Percentiles rank a stretch among this genome's conserved stretches.
phyloP scores from a whole-genome alignment of 1,139 yeast species.

The Diutina catenulata region DNA sequence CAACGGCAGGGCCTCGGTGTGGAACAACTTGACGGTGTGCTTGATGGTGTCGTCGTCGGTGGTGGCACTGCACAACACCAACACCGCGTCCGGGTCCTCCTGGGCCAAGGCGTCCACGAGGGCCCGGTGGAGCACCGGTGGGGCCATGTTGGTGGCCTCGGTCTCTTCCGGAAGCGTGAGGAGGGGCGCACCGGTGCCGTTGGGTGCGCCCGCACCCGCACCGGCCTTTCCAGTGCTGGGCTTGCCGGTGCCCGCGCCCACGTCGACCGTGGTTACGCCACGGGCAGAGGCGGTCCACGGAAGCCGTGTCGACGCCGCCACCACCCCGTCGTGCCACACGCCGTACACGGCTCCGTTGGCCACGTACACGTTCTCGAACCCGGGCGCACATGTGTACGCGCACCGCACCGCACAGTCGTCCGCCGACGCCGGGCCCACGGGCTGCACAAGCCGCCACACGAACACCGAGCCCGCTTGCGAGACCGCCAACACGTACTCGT shows the following conservation, averaged over 20 bases:
- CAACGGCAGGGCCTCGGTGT: slow-evolving; percentile 14
- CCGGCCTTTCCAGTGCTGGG: slow-evolving; percentile 8
- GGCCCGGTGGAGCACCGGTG: slow-evolving; percentile 15
- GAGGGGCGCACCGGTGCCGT: background rate
- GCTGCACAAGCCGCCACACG: too few species aligned
- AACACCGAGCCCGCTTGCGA: too few species aligned
- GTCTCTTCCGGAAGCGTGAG: background rate
- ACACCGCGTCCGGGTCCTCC: slow-evolving; percentile 9
- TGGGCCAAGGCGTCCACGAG: slow-evolving; percentile 11
- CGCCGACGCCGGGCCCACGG: too few species aligned
- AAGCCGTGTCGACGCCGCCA: slow-evolving; percentile 10
- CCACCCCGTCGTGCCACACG: slow-evolving; percentile 28
- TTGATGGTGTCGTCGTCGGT: slow-evolving; percentile 23
- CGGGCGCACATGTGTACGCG: too few species aligned
- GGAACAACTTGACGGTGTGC: slow-evolving; percentile 18
- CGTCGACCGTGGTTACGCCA: background rate
- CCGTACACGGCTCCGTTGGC: slow-evolving; percentile 14
- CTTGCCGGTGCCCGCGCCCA: slow-evolving; percentile 6
- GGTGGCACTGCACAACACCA: slow-evolving; percentile 24
- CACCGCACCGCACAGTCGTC: too few species aligned
- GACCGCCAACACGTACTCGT: too few species aligned
- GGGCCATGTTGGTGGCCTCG: slow-evolving; percentile 13
- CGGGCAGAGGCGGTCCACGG: background rate
- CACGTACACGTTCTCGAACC: too few species aligned
- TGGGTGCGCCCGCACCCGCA: background rate